Percentiles rank a stretch among this genome's conserved stretches.
Conservation (phyloP, 352 stramenopile genomes). For the Globisporangium splendens region DNA sequence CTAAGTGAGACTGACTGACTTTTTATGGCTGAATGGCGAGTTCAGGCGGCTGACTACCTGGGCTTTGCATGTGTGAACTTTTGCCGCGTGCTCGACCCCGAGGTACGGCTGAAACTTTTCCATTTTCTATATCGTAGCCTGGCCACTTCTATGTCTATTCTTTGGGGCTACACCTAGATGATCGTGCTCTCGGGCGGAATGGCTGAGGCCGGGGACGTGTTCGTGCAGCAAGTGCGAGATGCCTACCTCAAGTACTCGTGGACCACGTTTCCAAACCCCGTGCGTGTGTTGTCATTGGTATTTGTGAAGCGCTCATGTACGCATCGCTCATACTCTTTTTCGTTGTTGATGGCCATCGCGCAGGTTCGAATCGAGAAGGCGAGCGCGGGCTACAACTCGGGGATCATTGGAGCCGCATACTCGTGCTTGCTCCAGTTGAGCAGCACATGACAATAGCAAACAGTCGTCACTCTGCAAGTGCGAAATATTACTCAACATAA, state of each 20-base stretch:
- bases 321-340: too few species aligned
- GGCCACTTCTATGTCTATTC: background rate
- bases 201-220: slow-evolving; percentile 64
- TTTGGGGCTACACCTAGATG: slow-evolving; percentile 29
- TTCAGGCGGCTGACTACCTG: slow-evolving; percentile 72
- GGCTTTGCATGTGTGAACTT: slow-evolving; percentile 83
- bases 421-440: slow-evolving; percentile 15
- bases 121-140: background rate
- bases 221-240: slow-evolving; percentile 58
- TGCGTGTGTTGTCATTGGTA: slow-evolving; percentile 16
- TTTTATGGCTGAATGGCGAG: too few species aligned
- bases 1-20: too few species aligned
- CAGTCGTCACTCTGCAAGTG: too few species aligned
- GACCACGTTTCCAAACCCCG: slow-evolving; percentile 66
- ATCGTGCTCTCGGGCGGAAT: slow-evolving; percentile 79
- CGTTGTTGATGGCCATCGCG: background rate
- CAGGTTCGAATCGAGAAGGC: slow-evolving; percentile 77
- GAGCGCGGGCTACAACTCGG: slow-evolving; percentile 77
- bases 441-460: too few species aligned
- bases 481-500: too few species aligned
- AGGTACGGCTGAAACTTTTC: slow-evolving; percentile 30
- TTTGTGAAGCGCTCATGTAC: too few species aligned
- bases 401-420: slow-evolving; percentile 77
- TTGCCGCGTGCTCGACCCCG: slow-evolving; percentile 65
- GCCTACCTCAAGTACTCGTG: slow-evolving; percentile 71